Conservation (phyloP, 805 yeast genomes). For the Candida nonsorbophila region DNA sequence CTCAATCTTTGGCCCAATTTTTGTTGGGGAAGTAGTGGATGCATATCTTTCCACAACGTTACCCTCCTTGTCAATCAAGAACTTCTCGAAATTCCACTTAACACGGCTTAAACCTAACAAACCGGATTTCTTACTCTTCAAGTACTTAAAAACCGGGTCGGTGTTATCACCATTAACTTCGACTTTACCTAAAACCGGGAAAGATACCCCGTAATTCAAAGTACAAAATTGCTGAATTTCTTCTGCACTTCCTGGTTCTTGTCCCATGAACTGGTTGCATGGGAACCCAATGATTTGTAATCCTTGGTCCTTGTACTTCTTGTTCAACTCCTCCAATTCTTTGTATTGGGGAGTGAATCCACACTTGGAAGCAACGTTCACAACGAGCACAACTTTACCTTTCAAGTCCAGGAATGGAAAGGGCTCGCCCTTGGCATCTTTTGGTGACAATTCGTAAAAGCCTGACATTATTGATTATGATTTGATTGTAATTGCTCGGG, state of each 20-base stretch:
- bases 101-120: slow-evolving; percentile 35
- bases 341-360: slow-evolving; percentile 41
- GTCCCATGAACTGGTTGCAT: slow-evolving; percentile 39
- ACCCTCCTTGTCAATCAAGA: slow-evolving; percentile 36
- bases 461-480: slow-evolving; percentile 20
- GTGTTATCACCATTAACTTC: slow-evolving; percentile 84
- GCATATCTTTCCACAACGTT: slow-evolving; percentile 48
- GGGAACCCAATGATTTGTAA: slow-evolving; percentile 40
- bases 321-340: slow-evolving; percentile 37
- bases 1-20: slow-evolving; percentile 45
- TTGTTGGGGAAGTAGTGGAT: slow-evolving; percentile 52
- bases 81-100: slow-evolving; percentile 44
- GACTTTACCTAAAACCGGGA: slow-evolving; percentile 82
- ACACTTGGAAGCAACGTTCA: slow-evolving; percentile 41
- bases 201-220: slow-evolving; percentile 81
- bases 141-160: slow-evolving; percentile 74
- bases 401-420: slow-evolving; percentile 33
- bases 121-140: slow-evolving; percentile 58
- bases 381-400: slow-evolving; percentile 44
- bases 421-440: slow-evolving; percentile 32
- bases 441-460: slow-evolving; percentile 38
- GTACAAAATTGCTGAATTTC: slow-evolving; percentile 72
- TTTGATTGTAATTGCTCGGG: too few species aligned
- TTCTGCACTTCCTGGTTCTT: slow-evolving; percentile 39
- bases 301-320: slow-evolving; percentile 31